A percentile compares a stretch with the other conserved stretches of the same genome.
phyloP scores from a whole-genome alignment of 2,329 filamentous ascomycete genomes.

The Ophiostoma angusticollis region DNA sequence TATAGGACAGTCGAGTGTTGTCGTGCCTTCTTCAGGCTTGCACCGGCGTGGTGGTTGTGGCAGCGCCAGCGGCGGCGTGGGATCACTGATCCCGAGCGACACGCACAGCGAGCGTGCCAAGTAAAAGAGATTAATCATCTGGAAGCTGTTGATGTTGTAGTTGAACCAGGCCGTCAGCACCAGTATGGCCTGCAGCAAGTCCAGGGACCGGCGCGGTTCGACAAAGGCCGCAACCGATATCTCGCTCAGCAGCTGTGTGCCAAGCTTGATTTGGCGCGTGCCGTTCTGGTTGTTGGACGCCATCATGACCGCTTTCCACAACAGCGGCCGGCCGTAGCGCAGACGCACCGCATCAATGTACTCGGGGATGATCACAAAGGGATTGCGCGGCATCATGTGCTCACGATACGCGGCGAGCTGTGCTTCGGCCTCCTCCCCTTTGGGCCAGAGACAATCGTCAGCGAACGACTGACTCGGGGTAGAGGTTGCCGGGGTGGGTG shows the following conservation, averaged over 20 bases:
- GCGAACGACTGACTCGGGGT: background rate
- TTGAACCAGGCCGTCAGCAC: constrained; percentile 36
- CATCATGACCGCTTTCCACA: constrained; percentile 40
- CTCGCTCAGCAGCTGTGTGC: constrained; percentile 30
- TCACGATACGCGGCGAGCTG: constrained; percentile 26
- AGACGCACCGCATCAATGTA: constrained; percentile 25
- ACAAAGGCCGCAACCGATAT: constrained; percentile 28
- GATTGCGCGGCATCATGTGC: constrained; percentile 26
- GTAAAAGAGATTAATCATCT: constrained; percentile 36
- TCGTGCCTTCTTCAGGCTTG: background rate
- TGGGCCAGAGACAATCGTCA: constrained; percentile 26
- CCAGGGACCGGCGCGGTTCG: constrained; percentile 30
- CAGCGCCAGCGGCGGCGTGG: constrained; percentile 10
- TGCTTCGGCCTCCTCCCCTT: constrained; percentile 26
- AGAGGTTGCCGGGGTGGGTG: background rate
- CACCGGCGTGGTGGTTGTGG: background rate
- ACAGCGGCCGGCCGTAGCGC: constrained; percentile 26
- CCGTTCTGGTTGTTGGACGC: constrained; percentile 30
- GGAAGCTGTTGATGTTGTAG: constrained; percentile 35
- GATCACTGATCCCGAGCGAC: constrained; percentile 26
- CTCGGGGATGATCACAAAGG: constrained; percentile 31
- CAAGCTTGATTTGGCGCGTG: constrained; percentile 29
- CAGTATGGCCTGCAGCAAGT: constrained; percentile 34
- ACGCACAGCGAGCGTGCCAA: constrained; percentile 34
- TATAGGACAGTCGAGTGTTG: no score